Evolutionary conservation across 768 basidiomycete species (phyloP).

Genomic region (Pleurotus giganteus): DNA sequence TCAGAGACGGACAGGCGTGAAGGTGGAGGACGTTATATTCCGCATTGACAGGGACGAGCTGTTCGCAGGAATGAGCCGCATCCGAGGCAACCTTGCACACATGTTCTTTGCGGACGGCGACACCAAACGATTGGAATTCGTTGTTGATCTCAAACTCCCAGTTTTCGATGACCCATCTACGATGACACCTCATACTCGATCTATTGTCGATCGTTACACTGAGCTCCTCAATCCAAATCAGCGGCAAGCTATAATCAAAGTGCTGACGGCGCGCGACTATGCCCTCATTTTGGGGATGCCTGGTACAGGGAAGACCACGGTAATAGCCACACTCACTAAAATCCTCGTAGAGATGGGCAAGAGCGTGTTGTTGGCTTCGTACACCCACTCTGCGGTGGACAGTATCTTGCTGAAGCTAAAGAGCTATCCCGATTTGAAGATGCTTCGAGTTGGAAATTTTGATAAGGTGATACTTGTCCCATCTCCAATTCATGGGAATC

Average conservation of each 20-base stretch:
- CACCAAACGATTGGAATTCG: conserved; percentile 57
- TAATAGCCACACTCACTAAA: conserved; percentile 85
- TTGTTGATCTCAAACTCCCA: conserved; percentile 81
- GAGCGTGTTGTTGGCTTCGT: conserved; percentile 84
- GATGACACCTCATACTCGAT: conserved; percentile 14
- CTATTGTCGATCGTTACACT: conserved; percentile 26
- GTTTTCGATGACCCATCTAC: conserved; percentile 42
- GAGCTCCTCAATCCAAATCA: conserved; percentile 70
- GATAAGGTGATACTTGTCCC: conserved; percentile 67
- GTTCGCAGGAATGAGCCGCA: conserved; percentile 78
- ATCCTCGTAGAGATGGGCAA: conserved; percentile 78
- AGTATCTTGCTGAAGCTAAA: conserved; percentile 88
- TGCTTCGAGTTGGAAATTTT: conserved; percentile 83
- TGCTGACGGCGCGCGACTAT: conserved; percentile 82
- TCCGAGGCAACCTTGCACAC: conserved; percentile 88
- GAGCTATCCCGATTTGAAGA: conserved; percentile 59
- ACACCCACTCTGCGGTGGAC: conserved; percentile 98
- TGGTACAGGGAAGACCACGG: conserved; percentile 96
- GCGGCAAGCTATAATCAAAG: conserved; percentile 65
- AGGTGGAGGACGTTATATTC: conserved; percentile 47
- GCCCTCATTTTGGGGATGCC: conserved; percentile 96
- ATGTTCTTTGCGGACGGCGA: conserved; percentile 85
- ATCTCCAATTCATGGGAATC: neutral
- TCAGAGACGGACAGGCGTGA: conserved; percentile 2
- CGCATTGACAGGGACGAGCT: conserved; percentile 95